phyloP scores from a whole-genome alignment of 306 rosid species.

The Sophora flavescens region DNA sequence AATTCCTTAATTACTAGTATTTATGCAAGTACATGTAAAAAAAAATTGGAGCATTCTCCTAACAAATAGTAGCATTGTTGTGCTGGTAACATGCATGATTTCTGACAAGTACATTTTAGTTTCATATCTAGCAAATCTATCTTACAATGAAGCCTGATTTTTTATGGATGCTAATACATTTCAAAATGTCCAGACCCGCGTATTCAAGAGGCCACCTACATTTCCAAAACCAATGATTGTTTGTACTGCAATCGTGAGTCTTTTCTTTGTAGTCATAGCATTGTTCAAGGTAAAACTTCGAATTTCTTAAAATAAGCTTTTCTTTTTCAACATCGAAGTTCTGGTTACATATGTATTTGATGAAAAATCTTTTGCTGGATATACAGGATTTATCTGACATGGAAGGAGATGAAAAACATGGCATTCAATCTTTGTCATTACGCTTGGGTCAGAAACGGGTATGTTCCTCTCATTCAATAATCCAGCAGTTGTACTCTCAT shows the following conservation, averaged over 20 bases:
- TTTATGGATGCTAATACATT: slow-evolving; percentile 23
- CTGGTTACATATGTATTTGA: background rate
- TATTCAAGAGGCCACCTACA: slow-evolving; percentile 66
- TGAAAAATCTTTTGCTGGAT: slow-evolving; percentile 15
- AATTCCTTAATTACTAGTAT: no score
- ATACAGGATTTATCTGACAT: slow-evolving; percentile 76
- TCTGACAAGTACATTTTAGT: no score
- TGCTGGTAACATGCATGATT: no score
- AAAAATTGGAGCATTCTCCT: no score
- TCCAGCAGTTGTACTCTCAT: background rate
- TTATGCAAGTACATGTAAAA: no score
- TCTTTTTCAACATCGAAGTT: background rate
- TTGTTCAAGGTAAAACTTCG: slow-evolving; percentile 66
- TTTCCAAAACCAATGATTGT: slow-evolving; percentile 68
- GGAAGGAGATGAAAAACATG: slow-evolving; percentile 71
- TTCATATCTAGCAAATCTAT: no score
- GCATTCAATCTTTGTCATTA: slow-evolving; percentile 70
- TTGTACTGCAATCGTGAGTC: slow-evolving; percentile 75
- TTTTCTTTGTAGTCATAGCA: slow-evolving; percentile 80
- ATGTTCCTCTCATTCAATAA: slow-evolving; percentile 14
- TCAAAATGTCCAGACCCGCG: slow-evolving; percentile 58
- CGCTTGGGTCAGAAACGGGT: slow-evolving; percentile 74
- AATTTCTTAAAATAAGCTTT: background rate
- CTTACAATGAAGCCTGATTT: no score
- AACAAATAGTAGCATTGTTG: no score